Percentiles rank a stretch among this genome's conserved stretches.
These are phyloP conservation scores for Saccharomycopsis hybrid DNA, from an alignment of 1,139 yeast genomes.

Conservation along the genomic window DNA sequence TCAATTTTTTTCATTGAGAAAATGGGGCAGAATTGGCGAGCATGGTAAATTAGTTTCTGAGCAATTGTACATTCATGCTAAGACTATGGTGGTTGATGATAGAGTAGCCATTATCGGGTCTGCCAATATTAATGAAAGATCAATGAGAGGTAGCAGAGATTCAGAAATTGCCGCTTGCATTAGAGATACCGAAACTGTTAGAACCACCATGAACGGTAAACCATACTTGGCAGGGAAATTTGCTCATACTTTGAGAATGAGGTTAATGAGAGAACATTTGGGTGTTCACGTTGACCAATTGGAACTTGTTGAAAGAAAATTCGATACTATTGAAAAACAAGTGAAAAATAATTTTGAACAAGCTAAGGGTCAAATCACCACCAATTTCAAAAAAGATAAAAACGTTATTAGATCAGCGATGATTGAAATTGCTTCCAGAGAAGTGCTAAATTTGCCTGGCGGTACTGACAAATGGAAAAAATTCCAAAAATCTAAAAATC, in stretches of 20 bases:
- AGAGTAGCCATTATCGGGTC: slow-evolving; percentile 90
- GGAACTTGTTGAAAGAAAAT: slow-evolving; percentile 77
- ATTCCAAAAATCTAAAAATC: slow-evolving; percentile 25
- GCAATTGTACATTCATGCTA: slow-evolving; percentile 91
- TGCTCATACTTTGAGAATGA: slow-evolving; percentile 81
- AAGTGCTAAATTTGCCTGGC: slow-evolving; percentile 41
- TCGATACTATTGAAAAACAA: slow-evolving; percentile 49
- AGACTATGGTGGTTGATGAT: slow-evolving; percentile 90
- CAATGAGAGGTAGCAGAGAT: slow-evolving; percentile 89
- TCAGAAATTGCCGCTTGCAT: slow-evolving; percentile 90
- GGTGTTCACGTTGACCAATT: slow-evolving; percentile 89
- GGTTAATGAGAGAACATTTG: slow-evolving; percentile 93
- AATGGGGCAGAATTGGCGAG: slow-evolving; percentile 92
- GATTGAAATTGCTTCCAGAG: slow-evolving; percentile 70
- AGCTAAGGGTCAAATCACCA: slow-evolving; percentile 31
- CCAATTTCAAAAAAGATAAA: slow-evolving; percentile 33
- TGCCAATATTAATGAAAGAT: slow-evolving; percentile 93
- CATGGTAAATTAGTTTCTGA: slow-evolving; percentile 73
- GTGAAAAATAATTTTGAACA: slow-evolving; percentile 33
- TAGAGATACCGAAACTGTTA: slow-evolving; percentile 72
- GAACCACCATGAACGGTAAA: slow-evolving; percentile 74
- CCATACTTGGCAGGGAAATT: slow-evolving; percentile 79
- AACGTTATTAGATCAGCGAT: slow-evolving; percentile 47
- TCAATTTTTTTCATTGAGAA: slow-evolving; percentile 84
- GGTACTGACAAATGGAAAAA: slow-evolving; percentile 47